These are phyloP conservation scores for Chaetomium sp. DNA, from an alignment of 2,329 filamentous ascomycete species.

Conservation along the genomic window DNA sequence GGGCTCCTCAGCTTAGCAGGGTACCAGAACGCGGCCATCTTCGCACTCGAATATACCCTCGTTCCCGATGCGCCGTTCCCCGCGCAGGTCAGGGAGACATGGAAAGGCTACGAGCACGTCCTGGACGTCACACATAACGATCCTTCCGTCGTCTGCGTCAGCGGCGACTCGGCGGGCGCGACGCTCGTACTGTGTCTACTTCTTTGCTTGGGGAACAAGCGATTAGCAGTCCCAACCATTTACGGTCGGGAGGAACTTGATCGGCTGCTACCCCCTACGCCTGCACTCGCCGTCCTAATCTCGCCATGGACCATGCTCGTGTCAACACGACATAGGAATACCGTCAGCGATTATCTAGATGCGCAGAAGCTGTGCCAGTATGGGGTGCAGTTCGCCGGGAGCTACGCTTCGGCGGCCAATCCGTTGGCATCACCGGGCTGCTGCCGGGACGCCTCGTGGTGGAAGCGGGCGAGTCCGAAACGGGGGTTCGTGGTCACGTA, in stretches of 20 bases:
- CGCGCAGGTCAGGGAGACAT: slow-evolving; percentile 62
- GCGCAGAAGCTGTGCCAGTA: slow-evolving; percentile 60
- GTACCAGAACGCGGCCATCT: slow-evolving; percentile 69
- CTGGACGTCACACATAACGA: slow-evolving; percentile 39
- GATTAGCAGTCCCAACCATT: not conserved
- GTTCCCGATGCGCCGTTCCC: slow-evolving; percentile 70
- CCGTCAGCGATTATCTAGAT: slow-evolving; percentile 68
- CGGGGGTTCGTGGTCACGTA: slow-evolving; percentile 65
- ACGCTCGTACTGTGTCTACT: slow-evolving; percentile 67
- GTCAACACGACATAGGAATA: slow-evolving; percentile 60
- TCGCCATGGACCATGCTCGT: slow-evolving; percentile 76
- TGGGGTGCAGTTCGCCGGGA: slow-evolving; percentile 60
- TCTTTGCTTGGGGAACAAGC: slow-evolving; percentile 47
- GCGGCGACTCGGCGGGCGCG: slow-evolving; percentile 74
- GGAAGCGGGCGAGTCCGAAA: slow-evolving; percentile 59
- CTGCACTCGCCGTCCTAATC: slow-evolving; percentile 59
- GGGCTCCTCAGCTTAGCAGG: slow-evolving; percentile 56
- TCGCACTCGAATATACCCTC: slow-evolving; percentile 73
- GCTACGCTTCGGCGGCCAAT: slow-evolving; percentile 41
- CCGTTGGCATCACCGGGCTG: slow-evolving; percentile 62
- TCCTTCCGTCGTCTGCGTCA: slow-evolving; percentile 59
- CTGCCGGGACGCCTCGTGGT: slow-evolving; percentile 59
- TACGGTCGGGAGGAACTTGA: not conserved
- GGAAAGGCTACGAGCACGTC: slow-evolving; percentile 65
- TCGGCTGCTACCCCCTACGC: slow-evolving; percentile 5